Evolutionary conservation across 306 rosid species (phyloP).

Genomic region (Oemleria cerasiformis): DNA sequence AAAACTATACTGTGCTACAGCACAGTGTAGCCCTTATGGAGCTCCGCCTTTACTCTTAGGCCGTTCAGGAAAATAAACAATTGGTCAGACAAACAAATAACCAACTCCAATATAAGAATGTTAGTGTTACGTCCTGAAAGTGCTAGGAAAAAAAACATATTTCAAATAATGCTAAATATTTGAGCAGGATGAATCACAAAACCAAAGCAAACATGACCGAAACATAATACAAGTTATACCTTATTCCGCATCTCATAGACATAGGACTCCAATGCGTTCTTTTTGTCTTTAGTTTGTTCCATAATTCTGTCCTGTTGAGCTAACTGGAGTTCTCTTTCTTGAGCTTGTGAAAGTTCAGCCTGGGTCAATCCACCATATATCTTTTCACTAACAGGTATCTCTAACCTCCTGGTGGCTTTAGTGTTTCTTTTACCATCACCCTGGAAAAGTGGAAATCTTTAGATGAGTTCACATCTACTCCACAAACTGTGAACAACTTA

Average conservation of each 20-base stretch:
- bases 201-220: conserved; percentile 16
- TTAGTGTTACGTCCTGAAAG: background rate
- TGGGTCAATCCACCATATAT: conserved; percentile 73
- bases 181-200: conserved; percentile 24
- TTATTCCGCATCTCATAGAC: conserved; percentile 93
- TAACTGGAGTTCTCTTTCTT: conserved; percentile 62
- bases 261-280: conserved; percentile 87
- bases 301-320: conserved; percentile 69
- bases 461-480: conserved; percentile 9
- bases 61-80: background rate
- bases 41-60: background rate
- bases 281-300: conserved; percentile 86
- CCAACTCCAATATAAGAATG: background rate
- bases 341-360: conserved; percentile 73
- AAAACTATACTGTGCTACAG: too few species aligned
- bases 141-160: conserved; percentile 2
- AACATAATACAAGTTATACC: conserved; percentile 45
- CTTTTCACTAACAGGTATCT: conserved; percentile 60
- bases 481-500: background rate
- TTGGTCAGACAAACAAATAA: background rate
- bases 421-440: conserved; percentile 43
- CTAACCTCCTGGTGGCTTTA: conserved; percentile 52
- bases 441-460: conserved; percentile 43
- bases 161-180: conserved; percentile 13
- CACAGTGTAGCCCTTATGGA: too few species aligned